Percentiles rank a stretch among this genome's conserved stretches.
Evolutionary conservation across 495 filamentous ascomycete species (phyloP).

Genomic region (Melanomma pulvis-pyrius): DNA sequence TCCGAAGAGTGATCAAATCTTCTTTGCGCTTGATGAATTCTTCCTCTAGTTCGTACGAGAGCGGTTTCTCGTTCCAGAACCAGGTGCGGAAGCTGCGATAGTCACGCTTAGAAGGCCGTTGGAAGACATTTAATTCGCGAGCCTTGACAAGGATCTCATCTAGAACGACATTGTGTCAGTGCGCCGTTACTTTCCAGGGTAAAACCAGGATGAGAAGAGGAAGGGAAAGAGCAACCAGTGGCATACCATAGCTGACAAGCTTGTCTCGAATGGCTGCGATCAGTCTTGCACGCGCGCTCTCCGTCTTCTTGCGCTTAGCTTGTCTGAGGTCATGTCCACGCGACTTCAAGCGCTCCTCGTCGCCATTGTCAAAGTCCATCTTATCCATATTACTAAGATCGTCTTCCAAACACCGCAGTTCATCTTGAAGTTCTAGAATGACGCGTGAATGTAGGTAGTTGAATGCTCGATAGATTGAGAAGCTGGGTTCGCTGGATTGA

Average conservation of each 20-base stretch:
- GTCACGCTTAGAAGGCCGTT: slow-evolving; percentile 44
- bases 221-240: not conserved
- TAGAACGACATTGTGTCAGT: slow-evolving; percentile 32
- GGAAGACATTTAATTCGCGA: slow-evolving; percentile 41
- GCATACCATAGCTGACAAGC: slow-evolving; percentile 32
- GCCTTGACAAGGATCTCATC: slow-evolving; percentile 47
- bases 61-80: slow-evolving; percentile 42
- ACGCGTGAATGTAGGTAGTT: slow-evolving; percentile 46
- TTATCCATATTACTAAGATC: slow-evolving; percentile 38
- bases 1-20: slow-evolving; percentile 48
- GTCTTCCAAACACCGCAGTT: slow-evolving; percentile 41
- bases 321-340: slow-evolving; percentile 16
- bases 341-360: slow-evolving; percentile 17
- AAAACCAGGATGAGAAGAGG: not conserved
- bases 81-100: slow-evolving; percentile 47
- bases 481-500: slow-evolving; percentile 43
- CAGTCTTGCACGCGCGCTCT: slow-evolving; percentile 3
- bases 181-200: slow-evolving; percentile 18
- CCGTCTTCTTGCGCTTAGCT: slow-evolving; percentile 12
- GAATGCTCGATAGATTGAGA: slow-evolving; percentile 46
- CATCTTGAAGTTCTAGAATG: slow-evolving; percentile 43
- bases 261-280: slow-evolving; percentile 16
- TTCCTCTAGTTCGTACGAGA: slow-evolving; percentile 37
- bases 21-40: slow-evolving; percentile 47
- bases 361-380: slow-evolving; percentile 17